Evolutionary conservation across 2,329 filamentous ascomycete genomes (phyloP).

Genomic region (Mariannaea sp.): DNA sequence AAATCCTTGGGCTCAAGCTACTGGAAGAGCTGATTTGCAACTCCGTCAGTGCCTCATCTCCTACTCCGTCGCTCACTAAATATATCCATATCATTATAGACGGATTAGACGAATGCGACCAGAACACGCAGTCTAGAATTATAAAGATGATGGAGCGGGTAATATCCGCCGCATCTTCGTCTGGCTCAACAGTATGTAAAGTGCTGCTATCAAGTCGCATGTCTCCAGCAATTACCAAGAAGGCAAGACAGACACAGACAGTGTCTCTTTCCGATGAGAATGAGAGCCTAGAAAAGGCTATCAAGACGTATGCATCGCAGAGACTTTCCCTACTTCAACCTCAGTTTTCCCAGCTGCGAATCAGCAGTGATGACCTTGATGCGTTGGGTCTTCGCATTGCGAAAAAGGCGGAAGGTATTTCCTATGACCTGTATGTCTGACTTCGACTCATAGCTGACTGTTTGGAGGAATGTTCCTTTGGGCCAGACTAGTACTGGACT

Average conservation of each 20-base stretch:
- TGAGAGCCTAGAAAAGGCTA: background rate
- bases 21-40: conserved; percentile 18
- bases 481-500: conserved; percentile 26
- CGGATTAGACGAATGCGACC: conserved; percentile 21
- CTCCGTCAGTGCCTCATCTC: conserved; percentile 6
- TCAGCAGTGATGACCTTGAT: background rate
- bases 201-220: conserved; percentile 14
- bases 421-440: background rate
- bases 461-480: conserved; percentile 28
- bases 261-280: conserved; percentile 23
- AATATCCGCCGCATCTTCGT: background rate
- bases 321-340: conserved; percentile 2
- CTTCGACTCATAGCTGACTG: background rate
- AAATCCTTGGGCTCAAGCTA: background rate
- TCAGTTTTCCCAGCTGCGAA: conserved; percentile 3
- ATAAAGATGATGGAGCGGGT: conserved; percentile 18
- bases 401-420: conserved; percentile 22
- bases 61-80: background rate
- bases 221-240: fast-evolving
- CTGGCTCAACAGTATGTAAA: conserved; percentile 16
- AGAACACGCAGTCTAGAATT: conserved; percentile 3
- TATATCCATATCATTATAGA: conserved; percentile 22
- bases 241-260: conserved; percentile 3
- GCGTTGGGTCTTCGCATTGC: background rate
- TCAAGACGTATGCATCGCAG: conserved; percentile 7